Base-by-base conservation (phyloP, 2,329 filamentous ascomycete species). In the Beauveria varroae region DNA sequence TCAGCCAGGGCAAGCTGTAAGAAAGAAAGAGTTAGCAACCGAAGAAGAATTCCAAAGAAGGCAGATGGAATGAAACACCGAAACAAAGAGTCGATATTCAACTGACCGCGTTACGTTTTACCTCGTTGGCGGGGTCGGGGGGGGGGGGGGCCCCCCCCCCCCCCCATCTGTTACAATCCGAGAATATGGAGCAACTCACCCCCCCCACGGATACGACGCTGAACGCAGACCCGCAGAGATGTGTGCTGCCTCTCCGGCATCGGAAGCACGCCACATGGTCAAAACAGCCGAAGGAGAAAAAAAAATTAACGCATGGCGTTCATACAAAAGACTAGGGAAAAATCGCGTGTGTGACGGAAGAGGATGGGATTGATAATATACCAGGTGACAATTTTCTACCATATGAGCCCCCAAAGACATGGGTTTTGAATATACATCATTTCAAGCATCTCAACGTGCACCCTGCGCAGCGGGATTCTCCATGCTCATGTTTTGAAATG, bases 1-100 rank as follows among this genome's bases (percentile, higher is more conserved):
- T 96, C 16, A 34, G 37, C 70, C 89, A 88, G 81, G 81, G 87
- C 78, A 92, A 91, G 84, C 74, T 91, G 78, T 91, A 80, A 73
- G 69, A 26, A 26, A 52, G n/a, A 52, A 24, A 44, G 37, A 24
- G 43, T 12, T 9, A 18, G 18, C 12, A 16, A 20, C 52, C 20
- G 4, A 41, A 47, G 49, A 43, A 55, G 12, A 28, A 43, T 28
- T 5, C 18, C 20, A n/a, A 18, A 10, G 14, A 37, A 37, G 12
- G 12, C 14, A 37, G 34, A 37, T 37, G 5, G 2, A 14, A 37
- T 37, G 4, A 16, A 37, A 14, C 5, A 12, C 34, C 14, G 24
- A 22, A 20, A 30, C 26, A 34, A 34, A 51, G 12, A 51, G 20
- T 26, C 24, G 3, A 16, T 16, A 50, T 50, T 16, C 7, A 26